Evolutionary conservation across 208 protist species (phyloP), one percentile per base, ranked within the genome.

Genomic region (Lotmaria passim): DNA sequence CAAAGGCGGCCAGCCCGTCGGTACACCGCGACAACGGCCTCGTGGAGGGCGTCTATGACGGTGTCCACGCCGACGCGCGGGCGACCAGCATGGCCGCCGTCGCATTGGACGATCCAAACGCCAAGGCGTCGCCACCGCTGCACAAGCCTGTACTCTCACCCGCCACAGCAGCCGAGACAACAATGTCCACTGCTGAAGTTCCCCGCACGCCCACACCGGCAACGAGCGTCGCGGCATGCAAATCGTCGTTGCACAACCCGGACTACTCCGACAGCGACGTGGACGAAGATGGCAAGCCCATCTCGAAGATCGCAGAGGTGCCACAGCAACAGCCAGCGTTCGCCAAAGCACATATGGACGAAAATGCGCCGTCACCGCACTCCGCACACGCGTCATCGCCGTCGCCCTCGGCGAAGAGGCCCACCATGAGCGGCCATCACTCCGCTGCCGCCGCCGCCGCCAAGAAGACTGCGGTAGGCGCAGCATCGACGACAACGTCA

Each of bases 211-310:
- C n/a, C n/a, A n/a, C n/a, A n/a, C n/a, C n/a, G n/a, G n/a, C n/a
- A n/a, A n/a, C n/a, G n/a, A 33, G 38, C n/a, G 36, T 7, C 12
- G 23, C 5, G 28, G 55, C 21, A 47, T 11, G 41, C 43, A 48
- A 19, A 17, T 24, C 43, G 5, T 41, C 28, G 11, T 24, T 24
- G 43, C 57, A 63, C 57, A 63, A 63, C 28, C 57, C 57, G 41
- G 57, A 63, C 24, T 65, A 53, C 44, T 65, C 59, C 0, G 59
- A 51, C 44, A 65, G 44, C 44, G 59, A 65, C 31, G 59, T 65
- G 44, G 59, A 65, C 14, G 59, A 65, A 1, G 59, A 23, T 5
- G 21, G 41, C 8, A 63, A 24, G 17, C 12, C 41, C 21, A 21
- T 38, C n/a, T 43, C 57, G 12, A 31, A 34, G 38, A 8, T 15